Conservation (phyloP, 1,284 basidiomycete species). For the Tilletia walkeri region DNA sequence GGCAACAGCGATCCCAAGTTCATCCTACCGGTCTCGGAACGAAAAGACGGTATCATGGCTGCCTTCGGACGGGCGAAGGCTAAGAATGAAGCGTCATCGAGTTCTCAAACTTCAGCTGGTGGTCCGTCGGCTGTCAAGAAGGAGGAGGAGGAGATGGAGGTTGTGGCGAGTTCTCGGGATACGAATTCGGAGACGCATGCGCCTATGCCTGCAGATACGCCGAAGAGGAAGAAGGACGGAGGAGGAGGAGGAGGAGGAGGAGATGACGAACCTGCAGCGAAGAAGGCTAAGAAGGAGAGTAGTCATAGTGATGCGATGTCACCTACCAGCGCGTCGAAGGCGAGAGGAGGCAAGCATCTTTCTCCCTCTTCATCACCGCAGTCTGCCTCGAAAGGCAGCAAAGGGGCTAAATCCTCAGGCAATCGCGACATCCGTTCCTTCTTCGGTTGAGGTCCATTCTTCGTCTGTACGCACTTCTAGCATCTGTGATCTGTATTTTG, state of each 20-base stretch:
- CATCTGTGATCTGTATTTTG: not conserved
- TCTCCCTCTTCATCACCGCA: too few species aligned
- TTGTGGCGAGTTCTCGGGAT: not conserved
- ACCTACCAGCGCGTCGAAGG: too few species aligned
- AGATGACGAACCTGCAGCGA: not conserved
- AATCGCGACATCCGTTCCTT: constrained; percentile 14
- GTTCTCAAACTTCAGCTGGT: not conserved
- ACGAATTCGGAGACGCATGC: constrained; percentile 4
- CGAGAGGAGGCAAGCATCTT: too few species aligned
- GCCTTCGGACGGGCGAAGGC: constrained; percentile 72
- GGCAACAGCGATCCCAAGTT: constrained; percentile 77
- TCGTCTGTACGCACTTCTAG: not conserved
- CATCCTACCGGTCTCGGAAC: constrained; percentile 72
- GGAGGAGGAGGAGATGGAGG: not conserved
- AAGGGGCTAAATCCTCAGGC: not conserved
- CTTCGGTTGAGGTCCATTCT: not conserved
- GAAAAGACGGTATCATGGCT: constrained; percentile 83
- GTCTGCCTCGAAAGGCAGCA: too few species aligned
- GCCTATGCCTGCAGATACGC: not conserved
- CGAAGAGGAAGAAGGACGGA: too few species aligned
- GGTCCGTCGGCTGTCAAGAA: constrained; percentile 17
- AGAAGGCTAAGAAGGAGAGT: not conserved
- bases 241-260: not conserved
- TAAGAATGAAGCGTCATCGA: constrained; percentile 1
- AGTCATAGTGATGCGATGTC: not conserved